Evolutionary conservation across 2,329 filamentous ascomycete species (phyloP), one percentile per base, ranked within the genome.

Genomic region (Ceratocystis huliohia): DNA sequence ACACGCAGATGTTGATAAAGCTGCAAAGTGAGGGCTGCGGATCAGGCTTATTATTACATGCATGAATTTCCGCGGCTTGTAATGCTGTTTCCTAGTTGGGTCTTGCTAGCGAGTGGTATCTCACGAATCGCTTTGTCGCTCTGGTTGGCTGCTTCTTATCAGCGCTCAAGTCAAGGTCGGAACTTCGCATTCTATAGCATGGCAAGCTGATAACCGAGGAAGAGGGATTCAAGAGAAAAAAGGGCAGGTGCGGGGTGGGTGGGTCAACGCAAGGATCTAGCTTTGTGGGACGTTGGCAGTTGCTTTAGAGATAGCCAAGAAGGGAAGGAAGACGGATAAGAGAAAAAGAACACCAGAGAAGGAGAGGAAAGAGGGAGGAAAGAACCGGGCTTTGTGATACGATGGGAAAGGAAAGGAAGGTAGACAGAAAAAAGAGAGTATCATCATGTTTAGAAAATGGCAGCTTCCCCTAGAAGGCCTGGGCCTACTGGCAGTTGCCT

Each of bases 241-340:
- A 22, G 20, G 46, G 46, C 46, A 48, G n/a, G 50, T 25, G n/a
- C 22, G 50, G 8, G 20, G 28, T 15, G 22, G 50, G 50, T 15
- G 20, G 20, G 20, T 25, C 17, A n/a, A 37, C 33, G 56, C 56
- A 59, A 30, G 56, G 56, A 30, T 59, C 56, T n/a, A 59, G 30
- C 25, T 59, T 33, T 10, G 33, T 33, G 25, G 56, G 30, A 59
- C 8, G 28, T 15, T 20, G n/a, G n/a, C 48, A 22, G 46, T 22
- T 22, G 46, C n/a, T 22, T 59, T 17, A n/a, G 53, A 59, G 56
- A 59, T 59, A 37, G 25, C 56, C 56, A 30, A 59, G 17, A 59
- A 37, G 56, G 56, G 28, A 59, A 59, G 56, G 56, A 59, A 59
- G 56, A 53, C 22, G 48, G 48, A 53, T 10, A 53, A 53, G 48